A percentile compares a stretch with the other conserved stretches of the same genome.
phyloP scores from a whole-genome alignment of 2,329 filamentous ascomycete species.

The Sclerotinia glacialis region DNA sequence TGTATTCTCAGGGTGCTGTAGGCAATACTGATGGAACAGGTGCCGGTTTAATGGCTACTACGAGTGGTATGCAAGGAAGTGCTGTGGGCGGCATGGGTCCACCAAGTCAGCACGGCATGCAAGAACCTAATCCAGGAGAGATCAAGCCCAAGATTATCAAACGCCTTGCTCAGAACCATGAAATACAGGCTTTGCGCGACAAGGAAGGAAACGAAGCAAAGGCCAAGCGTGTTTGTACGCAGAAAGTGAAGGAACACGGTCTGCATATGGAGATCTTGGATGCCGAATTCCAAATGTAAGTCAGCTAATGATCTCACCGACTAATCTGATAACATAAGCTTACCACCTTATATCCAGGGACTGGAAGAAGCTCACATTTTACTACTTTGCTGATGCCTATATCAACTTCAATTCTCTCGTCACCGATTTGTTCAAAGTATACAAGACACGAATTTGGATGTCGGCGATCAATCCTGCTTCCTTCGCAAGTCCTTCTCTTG shows the following conservation, averaged over 20 bases:
- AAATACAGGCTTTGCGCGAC: conserved; percentile 83
- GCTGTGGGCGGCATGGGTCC: conserved; percentile 77
- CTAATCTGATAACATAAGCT: conserved; percentile 4
- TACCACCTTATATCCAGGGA: conserved; percentile 58
- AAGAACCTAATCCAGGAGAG: conserved; percentile 69
- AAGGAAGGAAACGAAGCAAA: conserved; percentile 98
- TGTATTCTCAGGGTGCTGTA: conserved; percentile 83
- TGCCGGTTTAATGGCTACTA: conserved; percentile 60
- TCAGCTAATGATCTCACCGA: conserved; percentile 29
- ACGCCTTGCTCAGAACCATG: conserved; percentile 84
- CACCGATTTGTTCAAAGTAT: conserved; percentile 97
- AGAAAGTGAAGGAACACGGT: conserved; percentile 91
- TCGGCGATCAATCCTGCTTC: conserved; percentile 97
- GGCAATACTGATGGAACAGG: conserved; percentile 59
- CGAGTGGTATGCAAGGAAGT: conserved; percentile 63
- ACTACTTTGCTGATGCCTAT: conserved; percentile 96
- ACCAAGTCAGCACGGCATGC: conserved; percentile 68
- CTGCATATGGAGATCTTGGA: conserved; percentile 98
- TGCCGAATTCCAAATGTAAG: conserved; percentile 97
- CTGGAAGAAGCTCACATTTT: conserved; percentile 98
- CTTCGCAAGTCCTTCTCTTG: conserved; percentile 75
- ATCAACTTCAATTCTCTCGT: conserved; percentile 99
- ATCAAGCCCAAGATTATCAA: conserved; percentile 97
- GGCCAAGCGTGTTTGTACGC: conserved; percentile 92
- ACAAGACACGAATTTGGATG: conserved; percentile 99